Conservation (phyloP, 2,329 filamentous ascomycete species). For the Aspergillus tamarii region DNA sequence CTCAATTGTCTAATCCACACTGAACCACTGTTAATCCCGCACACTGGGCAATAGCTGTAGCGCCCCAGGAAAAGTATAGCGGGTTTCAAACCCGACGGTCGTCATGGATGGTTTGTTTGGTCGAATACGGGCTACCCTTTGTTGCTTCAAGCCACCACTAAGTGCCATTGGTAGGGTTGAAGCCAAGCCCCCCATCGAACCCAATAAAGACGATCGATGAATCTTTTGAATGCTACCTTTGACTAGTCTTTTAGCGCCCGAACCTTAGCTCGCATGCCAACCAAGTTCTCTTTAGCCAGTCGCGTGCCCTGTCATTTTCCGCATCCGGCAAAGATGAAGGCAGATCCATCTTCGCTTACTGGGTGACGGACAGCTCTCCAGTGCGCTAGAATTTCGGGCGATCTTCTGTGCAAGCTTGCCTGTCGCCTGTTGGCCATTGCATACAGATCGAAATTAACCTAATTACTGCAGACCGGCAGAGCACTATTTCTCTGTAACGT, state of each 20-base stretch:
- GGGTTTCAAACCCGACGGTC: background rate
- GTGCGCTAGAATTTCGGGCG: background rate
- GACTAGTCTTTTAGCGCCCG: background rate
- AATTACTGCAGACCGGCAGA: background rate
- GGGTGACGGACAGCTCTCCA: background rate
- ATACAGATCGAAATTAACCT: background rate
- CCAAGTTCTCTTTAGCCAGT: background rate
- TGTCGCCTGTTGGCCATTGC: background rate
- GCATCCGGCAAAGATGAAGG: background rate
- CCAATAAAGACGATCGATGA: background rate
- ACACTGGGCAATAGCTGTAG: background rate
- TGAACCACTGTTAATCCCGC: background rate
- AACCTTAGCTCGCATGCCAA: background rate
- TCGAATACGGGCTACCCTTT: background rate
- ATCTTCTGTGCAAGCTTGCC: background rate
- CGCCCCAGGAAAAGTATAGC: background rate
- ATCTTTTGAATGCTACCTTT: background rate
- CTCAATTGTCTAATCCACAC: background rate
- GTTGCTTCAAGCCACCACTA: background rate
- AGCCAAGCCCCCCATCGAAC: background rate
- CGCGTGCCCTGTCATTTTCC: conserved; percentile 1
- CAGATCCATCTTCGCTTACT: background rate
- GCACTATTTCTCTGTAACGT: background rate
- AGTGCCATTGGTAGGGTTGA: background rate
- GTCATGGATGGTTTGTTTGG: background rate